Base-by-base conservation (phyloP, 805 yeast genomes). In the Yarrowia sp. region DNA sequence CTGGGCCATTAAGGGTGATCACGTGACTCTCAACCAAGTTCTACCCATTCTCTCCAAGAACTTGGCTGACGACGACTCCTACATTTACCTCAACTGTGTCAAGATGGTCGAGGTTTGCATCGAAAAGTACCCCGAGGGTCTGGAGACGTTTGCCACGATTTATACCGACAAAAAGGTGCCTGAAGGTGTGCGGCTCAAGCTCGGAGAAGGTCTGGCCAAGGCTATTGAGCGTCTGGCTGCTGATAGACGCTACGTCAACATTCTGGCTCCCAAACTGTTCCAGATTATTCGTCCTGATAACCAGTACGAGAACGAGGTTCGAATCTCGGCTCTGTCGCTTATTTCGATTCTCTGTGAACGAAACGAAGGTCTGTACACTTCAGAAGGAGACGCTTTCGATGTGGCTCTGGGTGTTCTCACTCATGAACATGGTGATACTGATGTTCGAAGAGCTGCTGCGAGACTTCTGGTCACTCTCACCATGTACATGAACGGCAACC, bases 261-360 rank as follows among this genome's bases (percentile, higher is more conserved):
- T 59, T 19, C 52, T 59, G 22, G 50, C 52, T 7, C 65, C 65
- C 35, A 59, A 59, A 52, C 72, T 0, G 64, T 61, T 14, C 67
- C 67, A 1, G 97, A 92, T 71, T 80, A 83, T 69, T 83, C 35
- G 65, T 2, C 65, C 65, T 1, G 50, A 43, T 7, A 59, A 45
- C 42, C 36, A 42, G 41, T 59, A 43, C 16, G 65, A 59, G 36
- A 16, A 45, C 32, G 65, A 88, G 48, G 71, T 92, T 48, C 81
- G 98, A 72, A 88, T 92, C 89, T 93, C 98, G 1, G 85, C 97
- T 0, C 84, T 93, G 86, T 89, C 45, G 85, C 92, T 73, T 85
- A 85, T 71, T 79, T 79, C 1, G 86, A 87, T 70, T 88, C 92
- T 0, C 67, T 78, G 7, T 90, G 89, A 0, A 73, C 91, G 0